phyloP scores from a whole-genome alignment of 2,329 filamentous ascomycete species.

The Chaetomiaceae sp. region DNA sequence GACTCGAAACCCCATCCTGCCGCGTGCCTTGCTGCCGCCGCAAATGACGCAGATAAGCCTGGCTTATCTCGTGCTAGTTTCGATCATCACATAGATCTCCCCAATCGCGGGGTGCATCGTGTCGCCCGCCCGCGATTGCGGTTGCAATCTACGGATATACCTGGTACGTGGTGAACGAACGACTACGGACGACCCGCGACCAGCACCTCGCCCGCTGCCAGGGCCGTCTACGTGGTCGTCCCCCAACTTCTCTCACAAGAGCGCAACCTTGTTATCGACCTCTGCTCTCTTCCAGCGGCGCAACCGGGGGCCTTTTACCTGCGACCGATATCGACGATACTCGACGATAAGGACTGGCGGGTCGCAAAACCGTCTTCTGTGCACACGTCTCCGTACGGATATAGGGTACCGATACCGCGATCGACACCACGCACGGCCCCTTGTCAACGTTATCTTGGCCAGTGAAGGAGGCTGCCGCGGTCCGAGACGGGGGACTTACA shows the following conservation, averaged over 20 bases:
- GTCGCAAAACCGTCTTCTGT: too few species aligned
- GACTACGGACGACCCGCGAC: too few species aligned
- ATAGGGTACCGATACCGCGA: background rate
- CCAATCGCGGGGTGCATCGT: slow-evolving; percentile 16
- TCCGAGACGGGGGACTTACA: too few species aligned
- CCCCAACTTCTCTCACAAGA: too few species aligned
- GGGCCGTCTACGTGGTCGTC: background rate
- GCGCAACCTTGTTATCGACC: too few species aligned
- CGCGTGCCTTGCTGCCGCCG: slow-evolving; percentile 12
- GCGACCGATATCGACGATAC: background rate
- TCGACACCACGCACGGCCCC: background rate
- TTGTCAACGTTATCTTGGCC: background rate
- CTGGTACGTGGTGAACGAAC: too few species aligned
- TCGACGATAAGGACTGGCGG: slow-evolving; percentile 13
- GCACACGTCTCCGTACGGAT: too few species aligned
- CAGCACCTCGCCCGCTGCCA: too few species aligned
- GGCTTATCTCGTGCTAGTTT: slow-evolving; percentile 51
- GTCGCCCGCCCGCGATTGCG: too few species aligned
- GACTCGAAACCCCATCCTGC: background rate
- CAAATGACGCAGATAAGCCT: slow-evolving; percentile 54
- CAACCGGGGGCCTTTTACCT: slow-evolving; percentile 1
- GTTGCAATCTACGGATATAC: slow-evolving; percentile 10
- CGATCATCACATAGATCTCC: slow-evolving; percentile 44
- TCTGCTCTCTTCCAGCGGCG: background rate
- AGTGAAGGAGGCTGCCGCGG: background rate